Evolutionary conservation across 2,329 filamentous ascomycete species (phyloP).

Genomic region (Setomelanomma holmii): DNA sequence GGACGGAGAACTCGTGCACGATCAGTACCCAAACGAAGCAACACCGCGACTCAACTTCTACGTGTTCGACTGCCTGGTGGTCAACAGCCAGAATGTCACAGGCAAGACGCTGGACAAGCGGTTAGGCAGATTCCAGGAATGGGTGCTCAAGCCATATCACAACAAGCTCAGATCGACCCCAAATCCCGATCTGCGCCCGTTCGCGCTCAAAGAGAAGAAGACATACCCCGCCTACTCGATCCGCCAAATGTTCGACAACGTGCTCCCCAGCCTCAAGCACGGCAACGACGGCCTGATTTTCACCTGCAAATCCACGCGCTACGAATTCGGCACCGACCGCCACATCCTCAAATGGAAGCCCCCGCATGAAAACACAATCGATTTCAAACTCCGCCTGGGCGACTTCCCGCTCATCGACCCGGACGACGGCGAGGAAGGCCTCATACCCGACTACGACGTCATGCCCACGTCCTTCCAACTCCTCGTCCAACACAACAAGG

Average conservation of each 20-base stretch:
- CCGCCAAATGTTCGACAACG: constrained; percentile 77
- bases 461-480: constrained; percentile 74
- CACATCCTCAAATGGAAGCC: constrained; percentile 99
- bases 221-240: constrained; percentile 90
- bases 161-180: constrained; percentile 60
- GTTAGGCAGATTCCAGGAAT: constrained; percentile 82
- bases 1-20: constrained; percentile 92
- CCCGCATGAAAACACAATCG: constrained; percentile 91
- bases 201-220: constrained; percentile 84
- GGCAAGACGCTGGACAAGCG: constrained; percentile 85
- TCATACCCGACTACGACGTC: constrained; percentile 77
- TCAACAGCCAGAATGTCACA: constrained; percentile 79
- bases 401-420: constrained; percentile 76
- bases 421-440: constrained; percentile 70
- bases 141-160: constrained; percentile 75
- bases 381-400: constrained; percentile 79
- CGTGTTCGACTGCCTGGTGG: constrained; percentile 89
- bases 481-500: constrained; percentile 70
- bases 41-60: constrained; percentile 77
- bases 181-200: constrained; percentile 62
- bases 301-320: constrained; percentile 87
- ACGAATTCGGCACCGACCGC: constrained; percentile 87
- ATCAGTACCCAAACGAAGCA: constrained; percentile 70
- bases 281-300: constrained; percentile 98
- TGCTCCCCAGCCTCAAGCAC: constrained; percentile 83